Evolutionary conservation across 352 stramenopile genomes (phyloP), one percentile per base, ranked within the genome.

Genomic region (Pythium diclinum): DNA sequence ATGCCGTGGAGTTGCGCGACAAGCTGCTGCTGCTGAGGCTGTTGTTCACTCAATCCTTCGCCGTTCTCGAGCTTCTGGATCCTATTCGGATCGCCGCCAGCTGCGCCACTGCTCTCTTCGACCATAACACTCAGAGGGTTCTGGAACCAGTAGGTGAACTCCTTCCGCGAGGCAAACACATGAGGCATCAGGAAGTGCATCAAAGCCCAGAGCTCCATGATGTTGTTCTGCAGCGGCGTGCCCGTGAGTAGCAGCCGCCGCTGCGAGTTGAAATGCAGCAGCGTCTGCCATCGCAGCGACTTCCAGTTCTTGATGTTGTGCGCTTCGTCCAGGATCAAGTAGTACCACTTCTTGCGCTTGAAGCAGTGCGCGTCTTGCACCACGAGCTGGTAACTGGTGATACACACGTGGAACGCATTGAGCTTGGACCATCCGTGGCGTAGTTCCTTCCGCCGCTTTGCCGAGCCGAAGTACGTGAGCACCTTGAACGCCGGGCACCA

Each of bases 241-340:
- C 85, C 97, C 13, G 96, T 99, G 25, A 99, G 75, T 16, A 99
- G 78, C 14, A 95, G 60, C 0, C 85, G 83, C 0, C 96, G 85
- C 61, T 98, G 92, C 0, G 95, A 97, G 75, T 99, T 98, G 72
- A 99, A 99, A 2, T 88, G 98, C 33, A 99, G 86, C 32, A 99
- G 71, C 14, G 97, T 99, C 73, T 99, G 97, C 97, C 97, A 99
- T 7, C 97, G 78, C 70, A 99, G 85, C 59, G 82, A 97, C 67
- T 99, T 97, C 85, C 98, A 99, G 73, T 99, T 99, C 74, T 99
- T 99, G 73, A 99, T 99, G 69, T 99, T 98, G 73, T 99, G 97
- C 3, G 97, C 98, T 81, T 99, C 97, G 57, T 99, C 97, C 3
- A 99, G 72, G 53, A 99, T 98, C 8, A 99, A 66, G 70, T 99